These are phyloP conservation scores for Symbiodinium pilosum DNA, from an alignment of 73 alveolate genomes.

Conservation along the genomic window DNA sequence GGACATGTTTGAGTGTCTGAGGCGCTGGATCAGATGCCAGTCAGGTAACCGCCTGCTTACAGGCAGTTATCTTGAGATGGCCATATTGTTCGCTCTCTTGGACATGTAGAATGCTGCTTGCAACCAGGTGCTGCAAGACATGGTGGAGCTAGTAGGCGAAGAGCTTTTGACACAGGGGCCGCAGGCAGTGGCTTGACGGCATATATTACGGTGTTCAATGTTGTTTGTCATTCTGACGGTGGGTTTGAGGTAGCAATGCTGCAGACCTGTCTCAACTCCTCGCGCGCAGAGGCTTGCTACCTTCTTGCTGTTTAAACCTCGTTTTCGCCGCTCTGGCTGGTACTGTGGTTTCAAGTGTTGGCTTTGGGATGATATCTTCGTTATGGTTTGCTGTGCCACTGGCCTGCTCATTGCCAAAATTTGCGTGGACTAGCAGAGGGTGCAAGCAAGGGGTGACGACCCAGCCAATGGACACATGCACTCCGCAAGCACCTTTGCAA, in stretches of 20 bases:
- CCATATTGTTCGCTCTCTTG: no score
- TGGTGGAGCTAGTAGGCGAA: constrained; percentile 67
- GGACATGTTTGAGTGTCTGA: not conserved
- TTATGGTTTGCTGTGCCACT: no score
- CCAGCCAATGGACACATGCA: no score
- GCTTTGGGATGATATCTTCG: no score
- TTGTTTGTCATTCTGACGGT: no score
- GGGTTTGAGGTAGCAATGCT: constrained; percentile 64
- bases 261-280: constrained; percentile 44
- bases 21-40: not conserved
- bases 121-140: constrained; percentile 36
- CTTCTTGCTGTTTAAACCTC: not conserved
- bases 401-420: no score
- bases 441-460: no score
- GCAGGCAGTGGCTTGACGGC: constrained; percentile 29
- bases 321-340: no score
- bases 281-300: constrained; percentile 43
- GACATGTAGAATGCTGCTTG: no score
- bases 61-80: not conserved
- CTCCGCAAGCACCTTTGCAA: no score
- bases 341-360: no score
- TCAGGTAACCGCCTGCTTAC: not conserved
- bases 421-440: no score
- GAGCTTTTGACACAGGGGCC: constrained; percentile 90
- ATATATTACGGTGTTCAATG: not conserved